These are phyloP conservation scores for Danielia reshetovae DNA, from an alignment of 805 yeast genomes.

Conservation along the genomic window DNA sequence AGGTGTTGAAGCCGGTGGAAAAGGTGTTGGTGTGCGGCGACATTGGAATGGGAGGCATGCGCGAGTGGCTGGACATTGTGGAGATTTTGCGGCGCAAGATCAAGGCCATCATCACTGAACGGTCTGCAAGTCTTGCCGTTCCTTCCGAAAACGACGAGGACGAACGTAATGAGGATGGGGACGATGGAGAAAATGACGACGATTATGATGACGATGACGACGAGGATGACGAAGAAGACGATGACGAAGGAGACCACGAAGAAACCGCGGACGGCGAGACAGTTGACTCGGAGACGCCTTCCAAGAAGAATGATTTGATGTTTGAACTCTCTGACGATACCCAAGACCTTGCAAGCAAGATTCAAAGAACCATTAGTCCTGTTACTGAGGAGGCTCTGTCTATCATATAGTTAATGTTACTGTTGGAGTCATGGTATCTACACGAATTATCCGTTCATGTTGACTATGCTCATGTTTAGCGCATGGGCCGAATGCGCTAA, in stretches of 20 bases:
- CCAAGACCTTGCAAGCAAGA: slow-evolving; percentile 4
- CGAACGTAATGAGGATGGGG: slow-evolving; percentile 11
- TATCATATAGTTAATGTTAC: slow-evolving; percentile 14
- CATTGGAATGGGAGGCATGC: slow-evolving; percentile 49
- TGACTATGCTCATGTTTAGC: too few relatives aligned
- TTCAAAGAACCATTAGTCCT: slow-evolving; percentile 12
- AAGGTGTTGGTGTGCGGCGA: slow-evolving; percentile 46
- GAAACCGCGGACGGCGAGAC: slow-evolving; percentile 22
- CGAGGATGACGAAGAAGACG: slow-evolving; percentile 31
- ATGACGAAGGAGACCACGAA: slow-evolving; percentile 35
- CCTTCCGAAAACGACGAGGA: slow-evolving; percentile 13
- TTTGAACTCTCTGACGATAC: slow-evolving; percentile 5
- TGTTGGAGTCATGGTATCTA: too few relatives aligned
- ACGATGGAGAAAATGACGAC: slow-evolving; percentile 27
- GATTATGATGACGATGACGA: slow-evolving; percentile 36
- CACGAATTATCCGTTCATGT: too few relatives aligned
- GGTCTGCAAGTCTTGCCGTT: slow-evolving; percentile 7
- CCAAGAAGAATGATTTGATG: slow-evolving; percentile 2
- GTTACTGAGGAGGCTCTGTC: slow-evolving; percentile 13
- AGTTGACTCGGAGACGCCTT: slow-evolving; percentile 1
- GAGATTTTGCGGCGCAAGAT: slow-evolving; percentile 38
- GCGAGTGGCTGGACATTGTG: slow-evolving; percentile 45
- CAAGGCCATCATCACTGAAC: slow-evolving; percentile 24
- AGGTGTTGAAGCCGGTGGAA: slow-evolving; percentile 43
- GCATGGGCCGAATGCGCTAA: too few relatives aligned